Evolutionary conservation across 495 filamentous ascomycete genomes (phyloP), one percentile per base, ranked within the genome.

Genomic region (Trichoderma gamsii): DNA sequence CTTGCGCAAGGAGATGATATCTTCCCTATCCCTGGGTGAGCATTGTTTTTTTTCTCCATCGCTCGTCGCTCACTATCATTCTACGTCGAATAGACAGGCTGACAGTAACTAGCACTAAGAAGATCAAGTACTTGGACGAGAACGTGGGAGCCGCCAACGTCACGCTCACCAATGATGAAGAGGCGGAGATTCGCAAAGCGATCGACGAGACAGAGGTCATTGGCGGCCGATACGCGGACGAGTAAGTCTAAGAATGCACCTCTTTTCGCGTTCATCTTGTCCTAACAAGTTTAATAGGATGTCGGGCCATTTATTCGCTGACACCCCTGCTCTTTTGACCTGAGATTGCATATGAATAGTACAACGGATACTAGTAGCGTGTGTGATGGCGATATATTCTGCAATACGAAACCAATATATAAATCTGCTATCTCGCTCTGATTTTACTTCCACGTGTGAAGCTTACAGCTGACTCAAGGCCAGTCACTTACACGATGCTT

Each of bases 1-100:
- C 66, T 86, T 70, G 79, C 80, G 16, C 86, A 88, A 73, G 86
- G 85, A 7, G 78, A 80, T 2, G 82, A 86, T 64, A 78, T 87
- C 70, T 74, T 86, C 61, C 78, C 82, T 15, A 84, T 85, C 63
- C 84, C 82, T 9, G 87, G 87, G 56, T 61, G 29, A 61, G 25
- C 3, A 32, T 61, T 61, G 29, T 4, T 15, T 61, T 61, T 4
- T 15, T 15, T 49, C 5, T 49, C 1, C 13, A 15, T 49, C n/a
- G 5, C n/a, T 49, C 12, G 56, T 32, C 23, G 35, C 4, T 29
- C 4, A 25, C 1, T 61, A 4, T 4, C 16, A n/a, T 1, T 3
- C 49, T 18, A n/a, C 7, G 7, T n/a, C 16, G 18, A 52, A 8
- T n/a, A 23, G 15, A 61, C 35, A 18, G 0, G 25, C 56, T 61